Conservation (phyloP, 169 alveolate species). For the Eimeria tenella region DNA sequence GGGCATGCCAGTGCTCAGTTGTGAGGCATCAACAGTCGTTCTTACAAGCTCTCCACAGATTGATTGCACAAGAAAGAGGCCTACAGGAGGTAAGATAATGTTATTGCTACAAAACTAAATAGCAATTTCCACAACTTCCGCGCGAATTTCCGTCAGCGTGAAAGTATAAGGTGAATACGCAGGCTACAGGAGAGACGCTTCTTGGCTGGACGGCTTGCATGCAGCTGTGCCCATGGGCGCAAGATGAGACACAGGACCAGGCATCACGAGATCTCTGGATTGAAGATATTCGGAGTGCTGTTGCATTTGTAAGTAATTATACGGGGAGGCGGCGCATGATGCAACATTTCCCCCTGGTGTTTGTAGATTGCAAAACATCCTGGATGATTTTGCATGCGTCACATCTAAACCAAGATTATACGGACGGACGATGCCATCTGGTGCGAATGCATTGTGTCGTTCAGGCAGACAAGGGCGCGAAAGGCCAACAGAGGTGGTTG, state of each 20-base stretch:
- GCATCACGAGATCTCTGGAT: conserved; percentile 34
- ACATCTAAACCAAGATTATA: too few species aligned
- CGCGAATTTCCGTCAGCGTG: too few species aligned
- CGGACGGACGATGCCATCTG: too few species aligned
- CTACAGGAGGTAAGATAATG: conserved; percentile 18
- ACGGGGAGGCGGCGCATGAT: not conserved
- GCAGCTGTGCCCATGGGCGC: conserved; percentile 73
- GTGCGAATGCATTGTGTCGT: not conserved
- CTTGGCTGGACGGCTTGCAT: not conserved
- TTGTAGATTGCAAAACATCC: too few species aligned
- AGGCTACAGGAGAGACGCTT: not conserved
- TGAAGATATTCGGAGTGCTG: conserved; percentile 69
- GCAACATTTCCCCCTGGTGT: too few species aligned
- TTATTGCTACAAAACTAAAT: not conserved
- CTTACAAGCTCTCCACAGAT: conserved; percentile 43
- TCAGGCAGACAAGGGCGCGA: conserved; percentile 53
- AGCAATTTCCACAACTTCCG: too few species aligned
- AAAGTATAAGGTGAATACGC: too few species aligned
- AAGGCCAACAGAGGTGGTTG: conserved; percentile 43
- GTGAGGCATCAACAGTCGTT: conserved; percentile 22
- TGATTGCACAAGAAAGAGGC: conserved; percentile 34
- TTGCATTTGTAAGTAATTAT: conserved; percentile 29
- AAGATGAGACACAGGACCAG: conserved; percentile 4
- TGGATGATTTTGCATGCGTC: too few species aligned
- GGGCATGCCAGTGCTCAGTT: conserved; percentile 67